Evolutionary conservation across 495 filamentous ascomycete genomes (phyloP).

Genomic region (Xylaria longipes): DNA sequence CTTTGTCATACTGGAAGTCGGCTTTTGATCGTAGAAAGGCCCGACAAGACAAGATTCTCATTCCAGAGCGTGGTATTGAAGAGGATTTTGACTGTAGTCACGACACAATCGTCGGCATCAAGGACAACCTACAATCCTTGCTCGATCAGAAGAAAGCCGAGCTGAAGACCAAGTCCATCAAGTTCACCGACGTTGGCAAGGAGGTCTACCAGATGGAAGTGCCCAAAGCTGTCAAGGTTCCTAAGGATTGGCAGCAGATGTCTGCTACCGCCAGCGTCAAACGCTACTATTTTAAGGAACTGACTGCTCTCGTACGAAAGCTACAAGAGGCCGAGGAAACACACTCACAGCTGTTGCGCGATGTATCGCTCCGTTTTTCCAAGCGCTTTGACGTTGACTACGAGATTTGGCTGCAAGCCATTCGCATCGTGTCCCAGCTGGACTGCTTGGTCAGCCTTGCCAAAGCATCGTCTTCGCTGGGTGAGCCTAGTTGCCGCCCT

Average conservation of each 20-base stretch:
- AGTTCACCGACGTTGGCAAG: constrained; percentile 90
- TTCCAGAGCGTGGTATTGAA: constrained; percentile 89
- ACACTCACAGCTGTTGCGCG: constrained; percentile 89
- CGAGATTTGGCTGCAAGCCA: constrained; percentile 81
- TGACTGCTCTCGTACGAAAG: constrained; percentile 79
- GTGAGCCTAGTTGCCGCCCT: constrained; percentile 87
- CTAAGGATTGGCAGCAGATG: constrained; percentile 93
- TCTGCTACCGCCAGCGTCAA: constrained; percentile 89
- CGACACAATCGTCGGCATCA: constrained; percentile 72
- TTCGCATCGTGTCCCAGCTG: constrained; percentile 86
- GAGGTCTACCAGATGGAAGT: constrained; percentile 97
- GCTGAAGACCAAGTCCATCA: constrained; percentile 70
- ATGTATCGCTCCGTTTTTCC: constrained; percentile 83
- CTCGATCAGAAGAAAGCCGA: constrained; percentile 73
- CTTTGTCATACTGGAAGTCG: constrained; percentile 85
- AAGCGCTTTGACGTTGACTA: constrained; percentile 88
- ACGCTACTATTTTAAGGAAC: constrained; percentile 90
- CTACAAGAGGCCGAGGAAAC: constrained; percentile 94
- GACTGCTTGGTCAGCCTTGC: constrained; percentile 95
- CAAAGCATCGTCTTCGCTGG: constrained; percentile 82
- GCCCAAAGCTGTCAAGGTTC: constrained; percentile 85
- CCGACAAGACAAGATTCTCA: constrained; percentile 70
- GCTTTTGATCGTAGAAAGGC: constrained; percentile 90
- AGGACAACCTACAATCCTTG: constrained; percentile 71
- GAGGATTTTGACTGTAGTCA: constrained; percentile 91